Base-by-base conservation (phyloP, 352 stramenopile genomes). In the Pythium apleroticum region DNA sequence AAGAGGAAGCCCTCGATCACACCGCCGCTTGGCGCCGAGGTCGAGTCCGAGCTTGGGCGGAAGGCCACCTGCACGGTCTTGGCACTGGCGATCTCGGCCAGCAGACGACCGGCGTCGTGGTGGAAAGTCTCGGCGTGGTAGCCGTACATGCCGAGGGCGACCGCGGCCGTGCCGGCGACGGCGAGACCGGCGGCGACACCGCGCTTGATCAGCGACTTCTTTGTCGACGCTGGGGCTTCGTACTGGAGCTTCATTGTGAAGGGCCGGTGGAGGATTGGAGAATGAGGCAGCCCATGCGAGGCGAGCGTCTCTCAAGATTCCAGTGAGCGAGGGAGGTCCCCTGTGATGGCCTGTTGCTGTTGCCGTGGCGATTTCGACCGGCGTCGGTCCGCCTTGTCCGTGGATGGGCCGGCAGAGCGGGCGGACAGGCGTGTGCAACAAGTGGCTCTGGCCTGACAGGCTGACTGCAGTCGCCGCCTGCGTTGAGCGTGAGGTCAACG, bases 61-160 rank as follows among this genome's bases (percentile, higher is more conserved):
- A 46, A 46, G 15, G 37, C 14, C 37, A 46, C 37, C 14, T 46
- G 37, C 15, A 46, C 17, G 12, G 15, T 46, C 37, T 46, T 46
- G 37, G 37, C 37, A 8, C 43, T 57, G 27, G 70, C 48, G 56
- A 77, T 58, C 54, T 74, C 63, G 7, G 52, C 15, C 24, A 77
- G 50, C 27, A 77, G 48, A n/a, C 46, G 57, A n/a, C 56, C 61
- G 14, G 52, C 57, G 39, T 54, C 53, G 45, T 61, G 52, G 57
- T 66, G 58, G 31, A 69, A 62, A 22, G 53, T 67, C 39, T 52
- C 43, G 28, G 64, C 43, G 35, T 59, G 57, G 24, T 65, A 55
- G 20, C 48, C 35, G 33, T 64, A 64, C 27, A 74, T 55, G 8
- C 68, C 63, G 25, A 74, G 57, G 8, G 57, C 20, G 3, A 24